Conservation (phyloP, 2,329 filamentous ascomycete genomes). For the Chaetomium strumarium region DNA sequence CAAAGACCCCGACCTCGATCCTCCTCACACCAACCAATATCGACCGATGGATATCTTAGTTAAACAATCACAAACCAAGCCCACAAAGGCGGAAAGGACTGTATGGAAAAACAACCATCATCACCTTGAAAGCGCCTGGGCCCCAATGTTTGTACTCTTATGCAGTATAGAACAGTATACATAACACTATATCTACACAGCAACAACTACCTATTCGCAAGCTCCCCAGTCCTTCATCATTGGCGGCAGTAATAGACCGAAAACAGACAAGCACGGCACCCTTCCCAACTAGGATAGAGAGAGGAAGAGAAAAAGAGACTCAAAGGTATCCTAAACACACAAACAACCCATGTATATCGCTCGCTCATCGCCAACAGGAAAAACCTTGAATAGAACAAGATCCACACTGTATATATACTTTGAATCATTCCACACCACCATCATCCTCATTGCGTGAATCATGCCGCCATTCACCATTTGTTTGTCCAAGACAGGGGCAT, state of each 20-base stretch:
- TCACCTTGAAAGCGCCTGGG: neutral
- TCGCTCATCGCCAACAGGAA: neutral
- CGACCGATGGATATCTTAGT: no score
- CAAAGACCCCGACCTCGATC: no score
- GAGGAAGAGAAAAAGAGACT: neutral
- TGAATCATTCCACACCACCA: neutral
- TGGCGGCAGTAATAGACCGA: neutral
- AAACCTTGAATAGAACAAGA: neutral
- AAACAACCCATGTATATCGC: neutral
- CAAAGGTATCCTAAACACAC: slow-evolving; percentile 6
- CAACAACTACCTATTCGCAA: slow-evolving; percentile 1
- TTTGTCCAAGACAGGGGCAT: neutral
- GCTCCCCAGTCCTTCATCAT: neutral
- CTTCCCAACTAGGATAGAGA: neutral
- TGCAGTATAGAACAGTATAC: slow-evolving; percentile 1
- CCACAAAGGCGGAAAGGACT: no score
- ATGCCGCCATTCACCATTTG: neutral
- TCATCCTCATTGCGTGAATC: neutral
- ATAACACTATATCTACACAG: slow-evolving; percentile 8
- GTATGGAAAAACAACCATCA: no score
- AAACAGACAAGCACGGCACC: neutral
- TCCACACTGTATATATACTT: neutral
- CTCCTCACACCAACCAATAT: no score
- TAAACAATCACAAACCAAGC: no score
- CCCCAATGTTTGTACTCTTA: neutral